A percentile compares a stretch with the other conserved stretches of the same genome.
These are phyloP conservation scores for Withania somnifera DNA, from an alignment of 305 asterid genomes.

Conservation along the genomic window DNA sequence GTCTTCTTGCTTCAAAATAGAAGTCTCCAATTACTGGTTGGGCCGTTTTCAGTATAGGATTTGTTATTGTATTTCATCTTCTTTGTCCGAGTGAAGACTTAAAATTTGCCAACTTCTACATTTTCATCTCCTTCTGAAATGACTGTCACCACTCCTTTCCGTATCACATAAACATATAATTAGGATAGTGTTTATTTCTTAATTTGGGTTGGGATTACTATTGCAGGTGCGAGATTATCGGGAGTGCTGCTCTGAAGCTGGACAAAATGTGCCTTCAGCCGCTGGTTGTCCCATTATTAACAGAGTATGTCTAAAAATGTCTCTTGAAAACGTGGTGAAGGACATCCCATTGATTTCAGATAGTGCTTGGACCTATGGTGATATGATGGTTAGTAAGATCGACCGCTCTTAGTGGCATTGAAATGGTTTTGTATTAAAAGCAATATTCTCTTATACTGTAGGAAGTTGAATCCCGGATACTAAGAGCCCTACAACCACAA, in stretches of 20 bases:
- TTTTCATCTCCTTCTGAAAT: not conserved
- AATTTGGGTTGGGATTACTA: constrained; percentile 1
- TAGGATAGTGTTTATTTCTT: not conserved
- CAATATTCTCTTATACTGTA: constrained; percentile 30
- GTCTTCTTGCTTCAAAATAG: not conserved
- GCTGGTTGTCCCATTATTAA: constrained; percentile 44
- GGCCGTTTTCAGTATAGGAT: not conserved
- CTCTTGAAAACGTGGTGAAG: constrained; percentile 85
- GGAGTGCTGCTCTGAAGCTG: constrained; percentile 50
- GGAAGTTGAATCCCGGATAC: constrained; percentile 96
- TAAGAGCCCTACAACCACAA: constrained; percentile 86
- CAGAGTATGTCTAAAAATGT: constrained; percentile 71
- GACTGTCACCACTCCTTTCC: not conserved
- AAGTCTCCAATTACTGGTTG: not conserved
- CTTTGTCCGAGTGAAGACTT: not conserved
- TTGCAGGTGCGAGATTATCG: constrained; percentile 84
- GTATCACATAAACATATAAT: not conserved
- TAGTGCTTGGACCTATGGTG: constrained; percentile 92
- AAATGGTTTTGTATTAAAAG: constrained; percentile 11
- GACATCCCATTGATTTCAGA: constrained; percentile 84
- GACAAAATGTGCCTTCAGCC: constrained; percentile 32
- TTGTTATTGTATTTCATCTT: not conserved
- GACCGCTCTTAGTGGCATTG: constrained; percentile 1
- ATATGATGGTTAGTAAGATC: constrained; percentile 70
- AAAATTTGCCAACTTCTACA: not conserved